Evolutionary conservation across 1,284 basidiomycete species (phyloP).

Genomic region (Schizopora paradoxa): DNA sequence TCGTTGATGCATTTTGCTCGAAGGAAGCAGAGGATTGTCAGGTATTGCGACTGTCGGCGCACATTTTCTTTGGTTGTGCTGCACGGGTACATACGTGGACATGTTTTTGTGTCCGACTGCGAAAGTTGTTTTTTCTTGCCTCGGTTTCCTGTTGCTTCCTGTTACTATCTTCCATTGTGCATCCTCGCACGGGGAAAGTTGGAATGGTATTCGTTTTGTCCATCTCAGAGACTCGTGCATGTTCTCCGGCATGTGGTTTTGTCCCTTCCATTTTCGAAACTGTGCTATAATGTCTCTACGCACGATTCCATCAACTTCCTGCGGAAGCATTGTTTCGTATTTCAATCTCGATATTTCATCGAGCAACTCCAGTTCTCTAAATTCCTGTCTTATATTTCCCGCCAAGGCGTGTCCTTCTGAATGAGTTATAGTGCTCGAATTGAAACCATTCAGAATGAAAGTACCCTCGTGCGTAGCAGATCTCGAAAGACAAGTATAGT

Average conservation of each 20-base stretch:
- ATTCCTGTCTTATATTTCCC: conserved; percentile 26
- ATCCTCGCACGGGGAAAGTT: too few relatives aligned
- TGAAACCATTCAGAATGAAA: conserved; percentile 25
- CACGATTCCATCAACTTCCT: conserved; percentile 7
- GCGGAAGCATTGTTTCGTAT: conserved; percentile 18
- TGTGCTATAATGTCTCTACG: conserved; percentile 16
- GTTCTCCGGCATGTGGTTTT: conserved; percentile 17
- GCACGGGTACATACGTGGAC: too few relatives aligned
- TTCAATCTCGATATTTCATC: conserved; percentile 24
- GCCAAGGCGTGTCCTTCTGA: too few relatives aligned
- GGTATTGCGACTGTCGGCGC: too few relatives aligned
- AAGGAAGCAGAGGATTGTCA: too few relatives aligned
- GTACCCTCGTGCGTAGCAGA: conserved; percentile 17
- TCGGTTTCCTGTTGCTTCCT: too few relatives aligned
- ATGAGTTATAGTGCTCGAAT: conserved; percentile 20
- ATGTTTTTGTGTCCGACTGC: too few relatives aligned
- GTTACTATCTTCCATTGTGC: too few relatives aligned
- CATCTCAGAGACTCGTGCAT: conserved; percentile 19
- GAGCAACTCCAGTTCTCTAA: conserved; percentile 26
- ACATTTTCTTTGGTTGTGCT: too few relatives aligned
- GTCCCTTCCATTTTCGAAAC: conserved; percentile 18
- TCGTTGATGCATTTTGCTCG: too few relatives aligned
- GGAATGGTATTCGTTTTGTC: conserved; percentile 8
- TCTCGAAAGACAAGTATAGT: conserved; percentile 20
- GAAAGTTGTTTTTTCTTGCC: too few relatives aligned